Evolutionary conservation across 1,284 basidiomycete species (phyloP).

Genomic region (Erythrobasidium hasegawianum): DNA sequence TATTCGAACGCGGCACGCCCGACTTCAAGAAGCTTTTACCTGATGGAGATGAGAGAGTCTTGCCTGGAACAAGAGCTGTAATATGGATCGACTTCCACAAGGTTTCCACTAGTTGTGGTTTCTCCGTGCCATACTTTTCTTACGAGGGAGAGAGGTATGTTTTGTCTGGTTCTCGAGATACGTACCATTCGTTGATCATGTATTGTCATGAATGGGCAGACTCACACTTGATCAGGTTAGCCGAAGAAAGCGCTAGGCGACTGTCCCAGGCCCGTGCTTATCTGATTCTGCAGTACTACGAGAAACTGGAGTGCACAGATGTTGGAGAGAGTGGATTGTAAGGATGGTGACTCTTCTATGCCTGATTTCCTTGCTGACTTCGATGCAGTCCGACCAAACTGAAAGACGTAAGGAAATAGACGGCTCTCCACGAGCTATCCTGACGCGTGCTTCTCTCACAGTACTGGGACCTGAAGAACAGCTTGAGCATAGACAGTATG

Average conservation of each 20-base stretch:
- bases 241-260: no score
- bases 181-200: no score
- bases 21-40: constrained; percentile 33
- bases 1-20: constrained; percentile 36
- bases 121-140: constrained; percentile 38
- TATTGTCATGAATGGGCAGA: no score
- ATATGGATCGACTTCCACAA: constrained; percentile 42
- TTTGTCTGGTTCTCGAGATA: no score
- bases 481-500: constrained; percentile 37
- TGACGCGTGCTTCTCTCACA: constrained; percentile 4
- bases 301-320: background rate
- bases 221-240: background rate
- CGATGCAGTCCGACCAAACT: constrained; percentile 1
- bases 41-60: constrained; percentile 26
- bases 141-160: constrained; percentile 37
- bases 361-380: no score
- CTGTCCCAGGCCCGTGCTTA: no score
- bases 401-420: constrained; percentile 30
- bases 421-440: background rate
- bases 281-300: background rate
- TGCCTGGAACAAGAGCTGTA: constrained; percentile 38
- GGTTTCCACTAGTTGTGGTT: constrained; percentile 40
- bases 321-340: background rate
- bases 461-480: constrained; percentile 39
- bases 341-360: no score